These are phyloP conservation scores for Saccharomycopsis vini DNA, from an alignment of 805 yeast species.

Conservation along the genomic window DNA sequence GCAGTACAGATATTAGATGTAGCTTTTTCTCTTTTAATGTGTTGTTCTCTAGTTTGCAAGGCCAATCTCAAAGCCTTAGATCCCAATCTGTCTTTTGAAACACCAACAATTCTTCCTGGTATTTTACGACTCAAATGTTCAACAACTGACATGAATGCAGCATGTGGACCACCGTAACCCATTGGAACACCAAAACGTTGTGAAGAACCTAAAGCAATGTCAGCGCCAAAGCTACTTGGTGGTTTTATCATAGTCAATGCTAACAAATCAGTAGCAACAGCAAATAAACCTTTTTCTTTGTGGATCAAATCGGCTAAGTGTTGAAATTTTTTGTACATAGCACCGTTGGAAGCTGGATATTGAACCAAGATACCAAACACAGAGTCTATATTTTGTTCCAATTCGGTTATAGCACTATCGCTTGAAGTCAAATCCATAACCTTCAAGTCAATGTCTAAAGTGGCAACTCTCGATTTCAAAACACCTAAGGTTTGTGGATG, in stretches of 20 bases:
- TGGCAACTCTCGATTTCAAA: conserved; percentile 66
- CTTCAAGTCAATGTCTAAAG: conserved; percentile 57
- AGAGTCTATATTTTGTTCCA: conserved; percentile 28
- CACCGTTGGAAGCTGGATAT: conserved; percentile 85
- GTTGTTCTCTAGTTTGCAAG: conserved; percentile 96
- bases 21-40: conserved; percentile 94
- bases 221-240: conserved; percentile 83
- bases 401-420: conserved; percentile 29
- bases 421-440: conserved; percentile 45
- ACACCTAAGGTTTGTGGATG: conserved; percentile 86
- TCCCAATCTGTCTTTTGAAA: conserved; percentile 85
- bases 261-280: conserved; percentile 86
- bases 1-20: conserved; percentile 98
- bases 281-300: conserved; percentile 59
- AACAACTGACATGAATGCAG: conserved; percentile 91
- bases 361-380: conserved; percentile 82
- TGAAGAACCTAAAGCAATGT: conserved; percentile 83
- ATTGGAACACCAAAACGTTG: conserved; percentile 97
- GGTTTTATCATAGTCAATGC: conserved; percentile 81
- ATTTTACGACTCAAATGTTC: conserved; percentile 77
- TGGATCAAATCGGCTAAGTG: conserved; percentile 60
- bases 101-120: conserved; percentile 94
- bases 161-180: conserved; percentile 99
- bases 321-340: conserved; percentile 41
- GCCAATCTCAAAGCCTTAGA: conserved; percentile 86